Conservation (phyloP, 2,329 filamentous ascomycete species). For the Cephalotrichum gorgonifer region DNA sequence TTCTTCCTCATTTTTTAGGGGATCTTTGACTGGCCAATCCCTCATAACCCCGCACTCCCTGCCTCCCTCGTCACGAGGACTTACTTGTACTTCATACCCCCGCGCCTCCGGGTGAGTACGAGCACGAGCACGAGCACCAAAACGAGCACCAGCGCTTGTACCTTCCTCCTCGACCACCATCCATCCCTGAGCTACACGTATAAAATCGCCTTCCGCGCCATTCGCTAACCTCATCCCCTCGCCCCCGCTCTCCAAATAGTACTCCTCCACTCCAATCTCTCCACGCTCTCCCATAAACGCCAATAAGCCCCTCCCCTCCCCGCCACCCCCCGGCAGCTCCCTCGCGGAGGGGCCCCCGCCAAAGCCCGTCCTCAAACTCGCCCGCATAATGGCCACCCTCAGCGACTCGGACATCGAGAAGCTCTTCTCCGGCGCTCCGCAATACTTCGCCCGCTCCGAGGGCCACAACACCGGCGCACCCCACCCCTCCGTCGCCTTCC, state of each 20-base stretch:
- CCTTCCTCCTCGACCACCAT: no score
- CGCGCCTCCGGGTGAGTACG: no score
- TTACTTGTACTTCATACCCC: not conserved
- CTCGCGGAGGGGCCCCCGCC: conserved; percentile 19
- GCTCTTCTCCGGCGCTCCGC: conserved; percentile 66
- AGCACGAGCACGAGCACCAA: no score
- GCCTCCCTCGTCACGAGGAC: not conserved
- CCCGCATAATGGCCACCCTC: conserved; percentile 50
- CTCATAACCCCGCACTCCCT: not conserved
- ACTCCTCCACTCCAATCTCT: not conserved
- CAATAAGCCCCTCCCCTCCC: conserved; percentile 48
- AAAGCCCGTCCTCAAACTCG: conserved; percentile 38
- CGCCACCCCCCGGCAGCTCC: conserved; percentile 33
- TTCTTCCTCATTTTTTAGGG: not conserved
- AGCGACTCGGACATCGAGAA: conserved; percentile 52
- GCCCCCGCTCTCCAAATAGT: not conserved
- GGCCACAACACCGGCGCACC: conserved; percentile 49
- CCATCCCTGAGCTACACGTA: not conserved
- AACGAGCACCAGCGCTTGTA: no score
- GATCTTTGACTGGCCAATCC: not conserved
- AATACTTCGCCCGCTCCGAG: conserved; percentile 54
- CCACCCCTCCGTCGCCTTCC: conserved; percentile 55
- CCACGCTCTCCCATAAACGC: conserved; percentile 31
- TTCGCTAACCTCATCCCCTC: not conserved
- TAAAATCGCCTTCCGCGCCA: not conserved